phyloP scores from a whole-genome alignment of 2,329 filamentous ascomycete species.

The Triangularia verruculosa region DNA sequence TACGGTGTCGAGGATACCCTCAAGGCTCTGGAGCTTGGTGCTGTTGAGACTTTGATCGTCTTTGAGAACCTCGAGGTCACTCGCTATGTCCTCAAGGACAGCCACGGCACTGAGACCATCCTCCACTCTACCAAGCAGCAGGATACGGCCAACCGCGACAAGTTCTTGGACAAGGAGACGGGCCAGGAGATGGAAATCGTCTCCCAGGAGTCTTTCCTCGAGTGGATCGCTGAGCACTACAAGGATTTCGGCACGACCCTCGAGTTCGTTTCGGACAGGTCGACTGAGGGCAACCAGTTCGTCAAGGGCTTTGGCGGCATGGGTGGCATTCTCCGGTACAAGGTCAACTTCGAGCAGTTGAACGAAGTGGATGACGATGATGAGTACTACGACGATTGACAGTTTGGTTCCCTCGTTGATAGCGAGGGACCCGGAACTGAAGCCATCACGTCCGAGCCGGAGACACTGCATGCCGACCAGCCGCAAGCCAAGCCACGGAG shows the following conservation, averaged over 20 bases:
- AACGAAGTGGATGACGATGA: slow-evolving; percentile 86
- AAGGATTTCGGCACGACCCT: slow-evolving; percentile 94
- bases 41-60: slow-evolving; percentile 90
- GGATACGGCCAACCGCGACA: slow-evolving; percentile 69
- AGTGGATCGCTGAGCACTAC: slow-evolving; percentile 98
- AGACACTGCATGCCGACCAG: slow-evolving; percentile 33
- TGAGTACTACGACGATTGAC: slow-evolving; percentile 93
- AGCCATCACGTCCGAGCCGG: slow-evolving; percentile 43
- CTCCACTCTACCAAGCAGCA: slow-evolving; percentile 87
- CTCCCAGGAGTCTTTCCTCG: slow-evolving; percentile 87
- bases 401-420: slow-evolving; percentile 78
- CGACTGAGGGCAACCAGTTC: slow-evolving; percentile 98
- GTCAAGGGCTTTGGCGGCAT: slow-evolving; percentile 99
- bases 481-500: slow-evolving; percentile 43
- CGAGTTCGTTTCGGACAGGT: slow-evolving; percentile 96
- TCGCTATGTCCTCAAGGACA: slow-evolving; percentile 84
- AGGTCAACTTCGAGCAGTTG: slow-evolving; percentile 99
- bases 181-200: slow-evolving; percentile 96
- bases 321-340: slow-evolving; percentile 95
- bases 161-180: slow-evolving; percentile 93
- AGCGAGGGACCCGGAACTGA: slow-evolving; percentile 77
- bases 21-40: slow-evolving; percentile 93
- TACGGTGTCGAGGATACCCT: slow-evolving; percentile 98
- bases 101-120: slow-evolving; percentile 66
- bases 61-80: slow-evolving; percentile 97